Evolutionary conservation across 2,329 filamentous ascomycete species (phyloP).

Genomic region (Penicillium sp.): DNA sequence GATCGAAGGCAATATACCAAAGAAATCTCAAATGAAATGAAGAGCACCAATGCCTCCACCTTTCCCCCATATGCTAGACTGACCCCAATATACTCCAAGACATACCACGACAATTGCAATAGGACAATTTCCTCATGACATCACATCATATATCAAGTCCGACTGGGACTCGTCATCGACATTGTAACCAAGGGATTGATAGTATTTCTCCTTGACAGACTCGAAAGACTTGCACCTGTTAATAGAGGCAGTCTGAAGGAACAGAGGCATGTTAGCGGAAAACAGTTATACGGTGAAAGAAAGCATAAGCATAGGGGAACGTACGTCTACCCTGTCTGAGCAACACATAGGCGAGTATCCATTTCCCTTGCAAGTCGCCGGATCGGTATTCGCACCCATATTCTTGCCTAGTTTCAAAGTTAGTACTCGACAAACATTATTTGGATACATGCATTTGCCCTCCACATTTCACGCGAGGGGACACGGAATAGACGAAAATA

Average conservation of each 20-base stretch:
- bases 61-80: not conserved
- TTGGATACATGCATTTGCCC: not conserved
- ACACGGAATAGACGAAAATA: not conserved
- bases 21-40: not conserved
- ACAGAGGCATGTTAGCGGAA: not conserved
- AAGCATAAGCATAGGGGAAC: not conserved
- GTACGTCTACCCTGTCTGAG: constrained; percentile 7
- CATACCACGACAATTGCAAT: not conserved
- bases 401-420: constrained; percentile 15
- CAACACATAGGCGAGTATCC: constrained; percentile 30
- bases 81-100: not conserved
- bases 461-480: not conserved
- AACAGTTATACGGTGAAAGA: not conserved
- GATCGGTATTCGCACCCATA: constrained; percentile 17
- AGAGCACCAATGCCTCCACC: not conserved
- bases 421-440: not conserved
- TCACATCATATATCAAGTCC: constrained; percentile 19
- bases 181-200: constrained; percentile 11
- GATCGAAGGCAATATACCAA: not conserved
- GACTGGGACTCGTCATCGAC: constrained; percentile 3
- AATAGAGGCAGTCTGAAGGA: constrained; percentile 3
- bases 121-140: constrained; percentile 8
- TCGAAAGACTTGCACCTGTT: constrained; percentile 26
- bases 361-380: constrained; percentile 16
- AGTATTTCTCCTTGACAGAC: constrained; percentile 22